Evolutionary conservation across 768 basidiomycete genomes (phyloP), one percentile per base, ranked within the genome.

Genomic region (Boletus subparvulus): DNA sequence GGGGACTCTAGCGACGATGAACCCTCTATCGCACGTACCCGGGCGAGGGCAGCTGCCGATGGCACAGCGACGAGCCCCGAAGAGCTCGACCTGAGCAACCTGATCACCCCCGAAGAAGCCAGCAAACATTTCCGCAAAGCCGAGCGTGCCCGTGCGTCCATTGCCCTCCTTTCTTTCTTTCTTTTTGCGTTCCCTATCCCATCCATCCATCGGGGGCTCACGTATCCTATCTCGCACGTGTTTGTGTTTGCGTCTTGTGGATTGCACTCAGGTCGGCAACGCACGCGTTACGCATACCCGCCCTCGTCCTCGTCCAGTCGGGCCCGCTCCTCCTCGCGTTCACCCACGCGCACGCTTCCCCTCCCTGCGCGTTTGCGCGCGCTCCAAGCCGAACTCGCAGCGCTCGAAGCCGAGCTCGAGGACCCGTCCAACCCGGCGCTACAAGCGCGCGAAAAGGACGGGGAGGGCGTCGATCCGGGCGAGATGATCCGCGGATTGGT

Each of bases 351-450:
- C 2, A 58, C 74, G 7, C 62, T 74, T 0, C 77, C 84, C 0
- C 78, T 88, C 8, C 81, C 85, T 1, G 78, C 82, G 41, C 80
- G 87, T 33, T 71, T 94, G 21, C 81, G 81, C 10, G 71, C 76
- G 3, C 77, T 99, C 9, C 89, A 93, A 58, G 79, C 81, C 3
- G 96, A 99, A 65, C 77, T 98, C 1, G 71, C 81, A 0, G 80
- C 91, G 30, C 79, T 99, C 4, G 96, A 99, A 69, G 69, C 75
- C 1, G 92, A 95, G 65, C 77, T 95, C n/a, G 79, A 85, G 0
- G 89, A 92, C 61, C 90, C 90, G 11, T 81, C 90, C 4, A 92
- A 88, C 66, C 87, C 87, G 16, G 73, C 84, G 13, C 65, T 89
- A 26, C 78, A 78, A 47, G 86, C 86, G 54, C 74, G 79, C 28